Evolutionary conservation across 495 filamentous ascomycete species (phyloP).

Genomic region (Usnea hakonensis): DNA sequence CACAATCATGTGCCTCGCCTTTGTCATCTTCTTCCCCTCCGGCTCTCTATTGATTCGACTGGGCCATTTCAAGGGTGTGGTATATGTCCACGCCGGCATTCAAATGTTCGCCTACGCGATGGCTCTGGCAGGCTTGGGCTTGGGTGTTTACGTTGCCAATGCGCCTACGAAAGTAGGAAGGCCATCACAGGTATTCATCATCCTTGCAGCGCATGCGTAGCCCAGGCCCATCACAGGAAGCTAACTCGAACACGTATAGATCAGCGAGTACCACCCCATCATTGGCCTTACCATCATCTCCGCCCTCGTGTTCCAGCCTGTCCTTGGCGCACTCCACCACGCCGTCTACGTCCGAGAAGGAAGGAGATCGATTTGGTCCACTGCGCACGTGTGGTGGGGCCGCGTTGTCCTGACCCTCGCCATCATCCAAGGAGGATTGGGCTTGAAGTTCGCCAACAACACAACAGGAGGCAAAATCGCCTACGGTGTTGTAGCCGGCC

Average conservation of each 20-base stretch:
- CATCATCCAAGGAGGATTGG: slow-evolving; percentile 63
- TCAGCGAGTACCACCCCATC: slow-evolving; percentile 9
- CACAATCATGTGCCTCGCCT: slow-evolving; percentile 49
- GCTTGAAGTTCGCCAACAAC: slow-evolving; percentile 45
- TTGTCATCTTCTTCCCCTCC: slow-evolving; percentile 48
- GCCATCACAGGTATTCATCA: neutral
- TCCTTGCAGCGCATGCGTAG: neutral
- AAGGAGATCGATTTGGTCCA: slow-evolving; percentile 3
- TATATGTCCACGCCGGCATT: slow-evolving; percentile 20
- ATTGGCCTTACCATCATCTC: slow-evolving; percentile 11
- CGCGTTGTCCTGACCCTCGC: slow-evolving; percentile 53
- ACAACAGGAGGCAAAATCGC: slow-evolving; percentile 41
- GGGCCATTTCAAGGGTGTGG: slow-evolving; percentile 25
- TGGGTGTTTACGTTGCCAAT: slow-evolving; percentile 7
- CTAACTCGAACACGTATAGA: neutral
- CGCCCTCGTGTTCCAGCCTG: slow-evolving; percentile 12
- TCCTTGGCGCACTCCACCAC: slow-evolving; percentile 8
- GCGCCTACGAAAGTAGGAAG: neutral
- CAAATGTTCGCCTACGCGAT: slow-evolving; percentile 12
- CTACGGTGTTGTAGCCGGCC: slow-evolving; percentile 51
- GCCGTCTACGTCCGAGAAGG: neutral
- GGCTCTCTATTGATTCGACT: slow-evolving; percentile 51
- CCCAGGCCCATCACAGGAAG: neutral
- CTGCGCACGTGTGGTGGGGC: slow-evolving; percentile 60
- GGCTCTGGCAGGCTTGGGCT: slow-evolving; percentile 7